Evolutionary conservation across 345 rosid genomes (phyloP), one percentile per base, ranked within the genome.

Genomic region (Microcos paniculata): DNA sequence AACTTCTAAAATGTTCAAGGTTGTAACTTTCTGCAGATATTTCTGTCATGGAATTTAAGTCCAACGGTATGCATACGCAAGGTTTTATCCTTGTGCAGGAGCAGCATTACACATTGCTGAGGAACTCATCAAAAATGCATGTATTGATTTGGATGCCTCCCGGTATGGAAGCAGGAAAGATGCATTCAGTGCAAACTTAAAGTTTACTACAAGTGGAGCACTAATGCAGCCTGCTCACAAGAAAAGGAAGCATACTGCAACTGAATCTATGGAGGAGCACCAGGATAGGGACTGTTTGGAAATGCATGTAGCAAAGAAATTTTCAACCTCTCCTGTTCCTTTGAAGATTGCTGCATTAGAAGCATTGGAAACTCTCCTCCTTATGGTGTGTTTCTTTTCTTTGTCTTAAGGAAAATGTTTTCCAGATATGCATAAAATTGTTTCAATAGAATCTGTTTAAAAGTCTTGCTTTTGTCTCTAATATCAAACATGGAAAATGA

Each of bases 21-120:
- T 12, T 56, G 15, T 56, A 56, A 24, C 31, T 56, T 56, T 11
- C 16, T 56, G 1, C 4, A 11, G 7, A 12, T 16, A 26, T 59
- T 26, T 58, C 28, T 58, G 2, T 28, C 8, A 6, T 56, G 61
- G 31, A 56, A 61, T 61, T 30, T 33, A 40, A 12, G 49, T 21
- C 14, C 4, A 9, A 1, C 1, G 23, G 42, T 24, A 13, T 24
- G 70, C 51, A 40, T 48, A 4, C 46, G 21, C 57, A 16, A 46
- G 24, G 24, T 68, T 68, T 1, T 51, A 28, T 69, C 26, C 18
- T n/a, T 31, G 51, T 69, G 61, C 73, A 70, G 73, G 73, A 19
- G 73, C 61, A 19, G 73, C 61, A 28, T 52, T 70, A 19, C 73
- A 70, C 57, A 70, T 70, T 11, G 28, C 43, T 12, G 61, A 51